Conservation (phyloP, 1,139 yeast species). For the Kluyveromyces sp. region DNA sequence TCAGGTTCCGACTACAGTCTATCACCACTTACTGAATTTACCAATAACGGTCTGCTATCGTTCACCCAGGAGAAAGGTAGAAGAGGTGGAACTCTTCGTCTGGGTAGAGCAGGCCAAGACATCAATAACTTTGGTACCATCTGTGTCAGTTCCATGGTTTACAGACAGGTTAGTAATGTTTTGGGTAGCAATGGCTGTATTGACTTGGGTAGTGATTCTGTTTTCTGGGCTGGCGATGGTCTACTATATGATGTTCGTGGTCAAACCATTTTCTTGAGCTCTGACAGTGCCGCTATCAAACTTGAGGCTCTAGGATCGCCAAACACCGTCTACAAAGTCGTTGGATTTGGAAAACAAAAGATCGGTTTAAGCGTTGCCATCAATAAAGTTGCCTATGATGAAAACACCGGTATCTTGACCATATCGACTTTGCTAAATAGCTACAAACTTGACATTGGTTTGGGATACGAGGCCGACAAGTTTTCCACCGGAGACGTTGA, state of each 20-base stretch:
- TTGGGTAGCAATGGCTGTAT: conserved; percentile 17
- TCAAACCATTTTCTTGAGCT: conserved; percentile 15
- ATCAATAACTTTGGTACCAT: conserved; percentile 16
- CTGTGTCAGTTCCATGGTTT: conserved; percentile 12
- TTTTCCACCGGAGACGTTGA: conserved; percentile 9
- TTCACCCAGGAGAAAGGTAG: conserved; percentile 12
- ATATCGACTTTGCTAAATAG: conserved; percentile 7
- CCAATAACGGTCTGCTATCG: conserved; percentile 13
- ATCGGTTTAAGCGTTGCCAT: conserved; percentile 12
- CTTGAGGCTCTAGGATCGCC: conserved; percentile 12
- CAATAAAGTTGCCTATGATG: conserved; percentile 11
- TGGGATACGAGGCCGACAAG: conserved; percentile 11
- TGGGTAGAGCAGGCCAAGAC: conserved; percentile 8
- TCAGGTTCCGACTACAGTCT: conserved; percentile 10
- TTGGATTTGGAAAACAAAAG: conserved; percentile 15
- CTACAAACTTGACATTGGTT: conserved; percentile 14
- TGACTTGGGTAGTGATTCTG: conserved; percentile 12
- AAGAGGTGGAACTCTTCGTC: conserved; percentile 8
- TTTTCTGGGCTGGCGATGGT: conserved; percentile 11
- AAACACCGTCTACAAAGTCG: conserved; percentile 12
- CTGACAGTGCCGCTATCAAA: conserved; percentile 13
- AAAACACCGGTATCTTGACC: conserved; percentile 13
- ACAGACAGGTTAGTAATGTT: conserved; percentile 10
- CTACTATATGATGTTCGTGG: conserved; percentile 8
- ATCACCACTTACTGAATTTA: conserved; percentile 9